Base-by-base conservation (phyloP, 2,329 filamentous ascomycete species). In the Stenocarpella maydis region DNA sequence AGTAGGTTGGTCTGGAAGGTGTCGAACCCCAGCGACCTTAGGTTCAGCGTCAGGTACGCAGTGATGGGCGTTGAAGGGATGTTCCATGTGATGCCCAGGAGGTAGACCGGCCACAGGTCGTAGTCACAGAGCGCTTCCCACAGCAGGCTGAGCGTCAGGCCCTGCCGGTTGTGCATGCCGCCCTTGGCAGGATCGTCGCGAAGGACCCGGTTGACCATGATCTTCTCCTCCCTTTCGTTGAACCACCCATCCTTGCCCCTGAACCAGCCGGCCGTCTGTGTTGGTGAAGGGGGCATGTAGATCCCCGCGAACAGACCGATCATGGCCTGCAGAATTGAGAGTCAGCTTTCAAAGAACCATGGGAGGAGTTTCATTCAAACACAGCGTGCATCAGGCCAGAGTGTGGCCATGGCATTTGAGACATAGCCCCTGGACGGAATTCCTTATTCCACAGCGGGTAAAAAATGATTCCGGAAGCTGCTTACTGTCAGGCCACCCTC, bases 181-280 rank as follows among this genome's bases (percentile, higher is more conserved):
- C 70, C 70, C 65, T 72, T 72, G 21, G 64, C 64, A 7, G 75
- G 74, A 49, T 76, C 75, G n/a, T 76, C 75, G 2, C 74, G 72
- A 21, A 77, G 67, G 45, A 89, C 81, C 4, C 87, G 83, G 72
- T 89, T 90, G 17, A 89, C 86, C 82, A 90, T 85, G 72, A 90
- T 88, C 72, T 87, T 87, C 74, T 90, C 88, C 74, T 90, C 87
- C 14, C 79, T 81, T 72, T 89, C 87, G 14, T 77, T 83, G 76
- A 90, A 88, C 87, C 87, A 88, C 17, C 88, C 88, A 9, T 78
- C 71, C 65, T 86, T 86, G 2, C 86, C 86, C 2, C 87, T 83
- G 72, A 90, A 85, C 68, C 81, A 80, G 43, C 82, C 84, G 0
- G 82, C 82, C 0, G 88, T 91, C 72, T 90, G 87, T 0, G 86